Conservation (phyloP, 192 early-diverging fungal species). For the Coemansia sp. region DNA sequence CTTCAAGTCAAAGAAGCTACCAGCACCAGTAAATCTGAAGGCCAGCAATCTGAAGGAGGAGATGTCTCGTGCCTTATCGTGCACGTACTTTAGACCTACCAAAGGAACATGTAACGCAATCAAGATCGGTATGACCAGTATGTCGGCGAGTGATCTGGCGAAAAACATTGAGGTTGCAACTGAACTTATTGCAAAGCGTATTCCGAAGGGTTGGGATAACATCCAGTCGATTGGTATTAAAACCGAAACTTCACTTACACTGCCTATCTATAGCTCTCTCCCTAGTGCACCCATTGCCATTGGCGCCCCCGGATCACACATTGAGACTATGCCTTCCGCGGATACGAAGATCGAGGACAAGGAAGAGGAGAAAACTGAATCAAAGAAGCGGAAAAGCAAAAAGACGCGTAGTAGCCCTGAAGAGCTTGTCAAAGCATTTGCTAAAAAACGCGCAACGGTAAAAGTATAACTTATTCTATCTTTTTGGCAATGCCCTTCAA, state of each 20-base stretch:
- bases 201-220: conserved; percentile 80
- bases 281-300: conserved; percentile 35
- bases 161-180: conserved; percentile 76
- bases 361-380: conserved; percentile 8
- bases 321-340: conserved; percentile 2
- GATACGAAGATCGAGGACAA: background rate
- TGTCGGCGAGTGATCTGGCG: conserved; percentile 60
- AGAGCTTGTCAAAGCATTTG: conserved; percentile 5
- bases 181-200: conserved; percentile 59
- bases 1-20: conserved; percentile 80
- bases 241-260: conserved; percentile 69
- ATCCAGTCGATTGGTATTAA: conserved; percentile 86
- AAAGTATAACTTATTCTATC: background rate
- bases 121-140: conserved; percentile 67
- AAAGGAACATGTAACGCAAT: conserved; percentile 59
- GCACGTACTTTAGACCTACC: conserved; percentile 27
- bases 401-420: conserved; percentile 27
- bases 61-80: conserved; percentile 29
- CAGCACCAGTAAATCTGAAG: conserved; percentile 21
- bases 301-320: background rate
- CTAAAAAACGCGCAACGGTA: conserved; percentile 22
- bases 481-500: too few species aligned
- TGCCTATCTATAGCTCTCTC: conserved; percentile 81
- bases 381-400: conserved; percentile 37
- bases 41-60: conserved; percentile 24